Percentiles rank a stretch among this genome's conserved stretches.
phyloP scores from a whole-genome alignment of 176 grass and related monocot genomes.

The Cenchrus purpureus region DNA sequence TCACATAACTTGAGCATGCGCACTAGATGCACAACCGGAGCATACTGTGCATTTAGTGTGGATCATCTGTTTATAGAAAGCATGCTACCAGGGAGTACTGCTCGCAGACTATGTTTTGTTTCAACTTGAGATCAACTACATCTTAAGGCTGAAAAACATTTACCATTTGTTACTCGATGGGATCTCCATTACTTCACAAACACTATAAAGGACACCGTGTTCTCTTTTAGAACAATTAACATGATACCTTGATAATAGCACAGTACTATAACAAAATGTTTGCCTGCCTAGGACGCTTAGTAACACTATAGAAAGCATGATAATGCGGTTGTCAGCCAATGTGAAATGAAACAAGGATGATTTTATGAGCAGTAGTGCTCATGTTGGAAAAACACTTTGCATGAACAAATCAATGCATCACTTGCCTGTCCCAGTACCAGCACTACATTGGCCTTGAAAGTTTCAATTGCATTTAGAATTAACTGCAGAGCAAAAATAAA shows the following conservation, averaged over 20 bases:
- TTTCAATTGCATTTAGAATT: slow-evolving; percentile 88
- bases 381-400: slow-evolving; percentile 18
- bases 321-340: not conserved
- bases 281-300: not conserved
- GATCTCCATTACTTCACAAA: not conserved
- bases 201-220: not conserved
- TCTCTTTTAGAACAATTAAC: not conserved
- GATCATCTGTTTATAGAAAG: slow-evolving; percentile 18
- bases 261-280: slow-evolving; percentile 2
- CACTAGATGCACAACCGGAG: not conserved
- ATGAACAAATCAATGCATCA: slow-evolving; percentile 18
- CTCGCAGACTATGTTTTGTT: not conserved
- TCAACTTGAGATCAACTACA: not conserved
- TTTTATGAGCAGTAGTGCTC: slow-evolving; percentile 4
- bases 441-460: slow-evolving; percentile 86
- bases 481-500: slow-evolving; percentile 55
- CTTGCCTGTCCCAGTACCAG: slow-evolving; percentile 89
- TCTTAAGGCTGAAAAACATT: not conserved
- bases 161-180: not conserved
- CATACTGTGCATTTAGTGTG: not conserved
- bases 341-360: not conserved
- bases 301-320: not conserved
- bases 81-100: not conserved
- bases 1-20: not conserved
- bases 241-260: not conserved